These are phyloP conservation scores for Acacia pycnantha DNA, from an alignment of 331 rosid genomes.

Conservation along the genomic window DNA sequence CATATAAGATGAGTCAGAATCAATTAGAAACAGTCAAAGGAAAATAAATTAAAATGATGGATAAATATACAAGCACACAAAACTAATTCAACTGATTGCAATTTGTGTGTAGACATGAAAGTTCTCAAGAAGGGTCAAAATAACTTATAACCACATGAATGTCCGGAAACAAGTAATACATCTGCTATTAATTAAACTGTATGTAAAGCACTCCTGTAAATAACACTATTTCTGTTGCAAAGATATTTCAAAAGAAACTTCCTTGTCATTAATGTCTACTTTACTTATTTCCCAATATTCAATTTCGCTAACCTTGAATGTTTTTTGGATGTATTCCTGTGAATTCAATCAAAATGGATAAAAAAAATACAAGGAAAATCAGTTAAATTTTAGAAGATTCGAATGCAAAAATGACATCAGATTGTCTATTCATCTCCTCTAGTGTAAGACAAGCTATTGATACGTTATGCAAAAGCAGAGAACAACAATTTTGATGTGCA, in stretches of 20 bases:
- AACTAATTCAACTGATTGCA: not conserved
- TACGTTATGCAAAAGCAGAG: too few species aligned
- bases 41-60: not conserved
- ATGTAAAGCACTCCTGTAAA: too few species aligned
- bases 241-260: not conserved
- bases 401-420: too few species aligned
- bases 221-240: not conserved
- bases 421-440: too few species aligned
- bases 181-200: too few species aligned
- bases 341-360: not conserved
- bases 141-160: not conserved
- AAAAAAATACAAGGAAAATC: too few species aligned
- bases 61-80: not conserved
- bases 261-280: not conserved
- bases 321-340: not conserved
- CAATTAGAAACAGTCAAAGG: not conserved
- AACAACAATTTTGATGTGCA: too few species aligned
- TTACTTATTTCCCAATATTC: not conserved
- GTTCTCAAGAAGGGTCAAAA: not conserved
- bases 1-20: not conserved
- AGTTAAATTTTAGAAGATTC: too few species aligned
- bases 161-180: not conserved
- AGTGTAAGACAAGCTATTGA: too few species aligned
- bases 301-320: not conserved
- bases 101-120: not conserved